Evolutionary conservation across 169 alveolate species (phyloP), one percentile per base, ranked within the genome.

Genomic region (Babesia bovis): DNA sequence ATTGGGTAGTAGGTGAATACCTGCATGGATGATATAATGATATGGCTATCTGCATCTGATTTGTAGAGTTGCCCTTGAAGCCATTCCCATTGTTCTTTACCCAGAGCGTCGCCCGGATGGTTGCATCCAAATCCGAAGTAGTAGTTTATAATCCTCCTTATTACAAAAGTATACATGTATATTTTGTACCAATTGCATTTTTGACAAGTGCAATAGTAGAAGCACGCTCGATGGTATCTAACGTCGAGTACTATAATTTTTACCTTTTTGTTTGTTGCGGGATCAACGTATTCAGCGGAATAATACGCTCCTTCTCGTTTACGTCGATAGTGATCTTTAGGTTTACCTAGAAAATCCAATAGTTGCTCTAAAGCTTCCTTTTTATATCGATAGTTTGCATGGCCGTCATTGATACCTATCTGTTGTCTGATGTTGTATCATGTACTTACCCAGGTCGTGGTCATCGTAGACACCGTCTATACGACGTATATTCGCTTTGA

Each of bases 11-110:
- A 12, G 2, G 82, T 69, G 45, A 47, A 69, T 44, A 91, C 96
- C 85, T 93, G 97, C n/a, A 87, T 82, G 15, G 97, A 91, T 5
- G 97, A 92, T 28, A 93, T 85, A 49, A 93, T 65, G 13, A 93
- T 68, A 42, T 93, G 95, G 7, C 91, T 83, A 17, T 71, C 85
- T 4, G 97, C 95, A 12, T 71, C 59, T 40, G 96, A 92, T 55
- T 93, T 73, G 59, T 84, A 66, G n/a, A 93, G 85, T 66, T 93
- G 96, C 19, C 84, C 84, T 75, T 93, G 92, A n/a, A 93, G 84
- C 97, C 97, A 93, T 38, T 57, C 32, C 97, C 97, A 93, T 72
- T 93, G 97, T 44, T 89, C 96, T 51, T 89, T 85, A 9, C 97
- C 97, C 73, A 93, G 60, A 32, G 89, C 66, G 71, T 93, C 97